phyloP scores from a whole-genome alignment of 345 rosid genomes.

The Moricandia moricandioides region DNA sequence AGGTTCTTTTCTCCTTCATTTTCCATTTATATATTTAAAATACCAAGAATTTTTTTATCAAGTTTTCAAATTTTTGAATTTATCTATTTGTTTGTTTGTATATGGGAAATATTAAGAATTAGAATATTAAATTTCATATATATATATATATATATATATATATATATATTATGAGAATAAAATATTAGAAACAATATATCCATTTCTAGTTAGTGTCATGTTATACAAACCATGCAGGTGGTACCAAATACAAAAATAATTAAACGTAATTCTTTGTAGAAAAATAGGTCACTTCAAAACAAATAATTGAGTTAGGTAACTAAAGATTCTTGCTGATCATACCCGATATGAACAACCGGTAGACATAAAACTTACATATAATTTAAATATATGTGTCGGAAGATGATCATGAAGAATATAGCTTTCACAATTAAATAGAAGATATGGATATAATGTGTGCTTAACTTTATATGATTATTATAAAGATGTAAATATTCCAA shows the following conservation, averaged over 20 bases:
- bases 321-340: conserved; percentile 21
- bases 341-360: conserved; percentile 10
- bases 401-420: conserved; percentile 20
- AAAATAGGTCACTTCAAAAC: neutral
- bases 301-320: conserved; percentile 12
- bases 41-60: neutral
- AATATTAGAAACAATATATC: neutral
- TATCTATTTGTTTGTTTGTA: neutral
- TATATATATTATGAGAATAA: neutral
- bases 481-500: neutral
- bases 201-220: neutral
- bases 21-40: neutral
- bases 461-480: conserved; percentile 1
- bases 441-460: conserved; percentile 1
- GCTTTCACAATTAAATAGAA: neutral
- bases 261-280: neutral
- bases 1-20: conserved; percentile 43
- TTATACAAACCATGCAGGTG: neutral
- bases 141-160: neutral
- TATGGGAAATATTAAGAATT: neutral
- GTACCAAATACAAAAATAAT: neutral
- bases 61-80: neutral
- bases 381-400: neutral
- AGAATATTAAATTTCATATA: too few species aligned
- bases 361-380: neutral